Base-by-base conservation (phyloP, 768 basidiomycete species). In the Kwoniella dendrophila region DNA sequence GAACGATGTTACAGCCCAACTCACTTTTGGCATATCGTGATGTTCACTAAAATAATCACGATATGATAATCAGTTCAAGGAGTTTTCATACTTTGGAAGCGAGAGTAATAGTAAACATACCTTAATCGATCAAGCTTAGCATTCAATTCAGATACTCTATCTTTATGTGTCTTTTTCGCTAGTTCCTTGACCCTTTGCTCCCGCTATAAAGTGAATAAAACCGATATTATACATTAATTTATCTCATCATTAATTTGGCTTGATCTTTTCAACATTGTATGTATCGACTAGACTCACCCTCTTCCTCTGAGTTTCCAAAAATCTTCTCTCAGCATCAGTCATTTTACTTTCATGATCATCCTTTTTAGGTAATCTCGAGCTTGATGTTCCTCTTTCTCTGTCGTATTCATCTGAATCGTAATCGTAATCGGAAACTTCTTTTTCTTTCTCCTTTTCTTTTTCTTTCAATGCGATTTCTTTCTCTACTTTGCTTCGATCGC, bases 1-100 rank as follows among this genome's bases (percentile, higher is more conserved):
- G 47, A 12, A 24, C 20, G n/a, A 56, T 3, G 22, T 32, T 29
- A 47, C 1, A 49, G 2, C 14, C 40, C 45, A 47, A 61, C 75
- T 67, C 53, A 77, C 76, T 58, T 67, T 79, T 11, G 78, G 78
- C 66, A 79, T 69, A 59, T 79, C 78, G 56, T 79, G 73, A 59
- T 77, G 76, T 56, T 79, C 78, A 45, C 78, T 78, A 53, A 14
- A 53, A n/a, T 18, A 48, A 22, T 38, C 30, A 12, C 20, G 12
- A 22, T 47, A 58, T 41, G 53, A 59, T 34, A n/a, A n/a, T n/a
- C n/a, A n/a, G n/a, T 40, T 34, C 24, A 32, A 26, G 7, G n/a
- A 7, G 6, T 27, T 27, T 43, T 26, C 27, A 27, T 27, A 47
- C n/a, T n/a, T 4, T 24, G 7, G 24, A 30, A 43, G 53, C 6